Evolutionary conservation across 495 filamentous ascomycete genomes (phyloP).

Genomic region (Neurospora sp.): DNA sequence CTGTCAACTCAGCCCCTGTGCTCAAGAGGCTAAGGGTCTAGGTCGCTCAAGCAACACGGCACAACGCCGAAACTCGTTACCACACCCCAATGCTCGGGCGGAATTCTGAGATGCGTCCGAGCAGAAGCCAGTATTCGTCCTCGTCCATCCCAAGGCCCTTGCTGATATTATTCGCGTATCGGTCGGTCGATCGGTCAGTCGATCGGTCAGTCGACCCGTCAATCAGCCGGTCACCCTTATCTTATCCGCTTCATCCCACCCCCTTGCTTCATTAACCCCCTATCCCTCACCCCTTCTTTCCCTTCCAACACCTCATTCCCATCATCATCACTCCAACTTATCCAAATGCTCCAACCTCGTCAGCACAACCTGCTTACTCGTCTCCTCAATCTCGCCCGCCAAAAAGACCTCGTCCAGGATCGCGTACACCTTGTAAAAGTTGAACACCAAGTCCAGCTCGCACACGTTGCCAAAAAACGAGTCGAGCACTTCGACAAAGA

Average conservation of each 20-base stretch:
- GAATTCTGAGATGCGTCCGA: neutral
- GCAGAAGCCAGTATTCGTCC: neutral
- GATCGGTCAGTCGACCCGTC: neutral
- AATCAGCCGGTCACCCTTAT: neutral
- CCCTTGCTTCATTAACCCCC: neutral
- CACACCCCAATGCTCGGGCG: neutral
- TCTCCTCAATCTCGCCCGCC: constrained; percentile 97
- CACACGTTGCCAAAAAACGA: constrained; percentile 98
- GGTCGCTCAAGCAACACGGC: neutral
- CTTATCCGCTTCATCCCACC: neutral
- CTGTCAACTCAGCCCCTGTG: neutral
- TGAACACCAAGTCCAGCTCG: constrained; percentile 99
- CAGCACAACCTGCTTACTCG: constrained; percentile 93
- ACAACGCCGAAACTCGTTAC: neutral
- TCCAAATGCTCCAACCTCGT: constrained; percentile 92
- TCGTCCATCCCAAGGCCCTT: neutral
- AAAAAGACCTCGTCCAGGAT: constrained; percentile 94
- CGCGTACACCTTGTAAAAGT: constrained; percentile 99
- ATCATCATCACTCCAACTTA: constrained; percentile 65
- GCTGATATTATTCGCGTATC: neutral
- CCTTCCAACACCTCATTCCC: neutral
- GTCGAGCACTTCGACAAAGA: constrained; percentile 98
- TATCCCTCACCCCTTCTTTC: neutral
- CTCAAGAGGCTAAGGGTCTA: neutral
- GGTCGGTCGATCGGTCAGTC: neutral